Evolutionary conservation across 2,329 filamentous ascomycete species (phyloP).

Genomic region (Stagonosporopsis chrysanthemi): DNA sequence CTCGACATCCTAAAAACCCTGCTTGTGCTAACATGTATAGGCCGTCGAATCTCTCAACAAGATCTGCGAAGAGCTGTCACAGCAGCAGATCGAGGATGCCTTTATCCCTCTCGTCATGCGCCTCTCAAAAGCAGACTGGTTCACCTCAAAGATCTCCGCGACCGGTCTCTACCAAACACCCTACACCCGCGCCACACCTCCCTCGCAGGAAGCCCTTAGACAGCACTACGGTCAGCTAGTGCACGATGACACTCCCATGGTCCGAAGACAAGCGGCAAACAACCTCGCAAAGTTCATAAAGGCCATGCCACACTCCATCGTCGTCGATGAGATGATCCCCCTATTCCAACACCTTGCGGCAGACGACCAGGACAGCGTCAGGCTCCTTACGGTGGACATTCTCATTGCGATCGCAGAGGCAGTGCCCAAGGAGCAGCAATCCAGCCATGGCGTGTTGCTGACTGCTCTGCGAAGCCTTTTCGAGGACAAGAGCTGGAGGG

Average conservation of each 20-base stretch:
- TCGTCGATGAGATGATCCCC: slow-evolving; percentile 98
- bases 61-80: slow-evolving; percentile 91
- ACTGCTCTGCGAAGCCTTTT: slow-evolving; percentile 91
- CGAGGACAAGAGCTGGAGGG: slow-evolving; percentile 99
- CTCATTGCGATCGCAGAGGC: slow-evolving; percentile 96
- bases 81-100: slow-evolving; percentile 93
- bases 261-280: slow-evolving; percentile 93
- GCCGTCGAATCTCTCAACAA: slow-evolving; percentile 99
- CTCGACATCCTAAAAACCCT: too few relatives aligned
- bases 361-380: slow-evolving; percentile 97
- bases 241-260: slow-evolving; percentile 99
- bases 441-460: slow-evolving; percentile 91
- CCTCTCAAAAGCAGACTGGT: slow-evolving; percentile 99
- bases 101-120: slow-evolving; percentile 96
- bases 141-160: slow-evolving; percentile 98
- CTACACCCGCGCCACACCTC: slow-evolving; percentile 87
- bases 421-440: slow-evolving; percentile 97
- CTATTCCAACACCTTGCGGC: slow-evolving; percentile 96
- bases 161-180: slow-evolving; percentile 93
- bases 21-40: slow-evolving; percentile 59
- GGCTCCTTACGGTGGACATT: slow-evolving; percentile 93
- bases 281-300: slow-evolving; percentile 98
- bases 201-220: slow-evolving; percentile 89
- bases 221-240: slow-evolving; percentile 93
- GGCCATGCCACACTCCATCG: slow-evolving; percentile 88